Conservation (phyloP, 2,329 filamentous ascomycete species). For the Fusarium nelsonii region DNA sequence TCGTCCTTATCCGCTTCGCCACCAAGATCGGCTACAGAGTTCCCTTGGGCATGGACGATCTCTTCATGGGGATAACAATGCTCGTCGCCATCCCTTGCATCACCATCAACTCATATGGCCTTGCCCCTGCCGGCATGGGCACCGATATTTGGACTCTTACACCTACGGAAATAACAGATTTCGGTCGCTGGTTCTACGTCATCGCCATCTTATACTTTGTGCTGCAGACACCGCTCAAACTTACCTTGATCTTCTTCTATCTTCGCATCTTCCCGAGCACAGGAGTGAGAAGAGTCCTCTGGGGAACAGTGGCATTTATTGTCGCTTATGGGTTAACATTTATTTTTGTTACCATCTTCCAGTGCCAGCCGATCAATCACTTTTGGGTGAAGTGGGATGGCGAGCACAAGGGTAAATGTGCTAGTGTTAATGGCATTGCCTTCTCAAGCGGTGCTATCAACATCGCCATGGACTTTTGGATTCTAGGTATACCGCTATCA, state of each 20-base stretch:
- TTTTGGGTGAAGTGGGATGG: slow-evolving; percentile 68
- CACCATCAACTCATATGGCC: slow-evolving; percentile 49
- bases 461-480: slow-evolving; percentile 64
- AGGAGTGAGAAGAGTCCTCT: slow-evolving; percentile 56
- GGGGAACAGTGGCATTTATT: slow-evolving; percentile 57
- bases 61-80: slow-evolving; percentile 51
- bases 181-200: slow-evolving; percentile 59
- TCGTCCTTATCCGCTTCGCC: slow-evolving; percentile 57
- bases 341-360: slow-evolving; percentile 59
- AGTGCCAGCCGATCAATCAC: slow-evolving; percentile 63
- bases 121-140: slow-evolving; percentile 58
- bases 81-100: slow-evolving; percentile 48
- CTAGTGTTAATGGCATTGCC: slow-evolving; percentile 62
- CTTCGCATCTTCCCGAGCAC: slow-evolving; percentile 63
- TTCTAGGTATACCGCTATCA: slow-evolving; percentile 64
- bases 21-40: slow-evolving; percentile 52
- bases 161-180: slow-evolving; percentile 56
- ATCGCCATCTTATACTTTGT: slow-evolving; percentile 60
- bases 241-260: slow-evolving; percentile 67
- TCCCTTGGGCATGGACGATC: slow-evolving; percentile 56
- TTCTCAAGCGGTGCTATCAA: slow-evolving; percentile 66
- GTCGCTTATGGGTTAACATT: slow-evolving; percentile 57
- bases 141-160: slow-evolving; percentile 64
- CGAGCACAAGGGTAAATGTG: slow-evolving; percentile 60
- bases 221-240: slow-evolving; percentile 62